Conservation (phyloP, 306 rosid genomes). For the Benincasa hispida region DNA sequence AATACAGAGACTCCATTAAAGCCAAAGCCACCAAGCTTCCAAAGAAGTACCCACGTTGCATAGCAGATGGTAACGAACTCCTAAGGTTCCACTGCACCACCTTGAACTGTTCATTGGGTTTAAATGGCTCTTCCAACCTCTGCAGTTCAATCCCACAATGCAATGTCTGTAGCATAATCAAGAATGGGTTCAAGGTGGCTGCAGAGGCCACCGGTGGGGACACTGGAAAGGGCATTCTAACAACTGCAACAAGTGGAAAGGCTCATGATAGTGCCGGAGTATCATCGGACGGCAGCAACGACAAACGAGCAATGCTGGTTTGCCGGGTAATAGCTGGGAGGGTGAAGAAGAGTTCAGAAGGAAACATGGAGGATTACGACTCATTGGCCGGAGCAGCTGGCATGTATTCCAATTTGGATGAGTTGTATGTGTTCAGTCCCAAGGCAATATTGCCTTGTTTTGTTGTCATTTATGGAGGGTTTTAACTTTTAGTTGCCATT, state of each 20-base stretch:
- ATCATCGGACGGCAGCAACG: constrained; percentile 14
- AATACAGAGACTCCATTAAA: constrained; percentile 76
- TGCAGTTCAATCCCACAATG: constrained; percentile 69
- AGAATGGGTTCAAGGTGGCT: constrained; percentile 43
- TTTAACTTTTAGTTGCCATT: constrained; percentile 19
- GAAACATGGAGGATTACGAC: constrained; percentile 61
- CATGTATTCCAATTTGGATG: constrained; percentile 79
- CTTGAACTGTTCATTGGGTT: constrained; percentile 65
- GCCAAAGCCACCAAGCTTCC: constrained; percentile 59
- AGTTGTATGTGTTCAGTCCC: constrained; percentile 63
- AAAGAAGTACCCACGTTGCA: constrained; percentile 80
- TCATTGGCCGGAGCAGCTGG: constrained; percentile 68
- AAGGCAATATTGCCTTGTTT: constrained; percentile 94
- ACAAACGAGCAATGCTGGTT: constrained; percentile 83
- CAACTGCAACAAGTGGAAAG: constrained; percentile 83
- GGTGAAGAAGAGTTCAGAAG: constrained; percentile 73
- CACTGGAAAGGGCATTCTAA: constrained; percentile 43
- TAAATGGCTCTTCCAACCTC: constrained; percentile 70
- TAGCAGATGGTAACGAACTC: constrained; percentile 90
- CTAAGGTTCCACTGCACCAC: constrained; percentile 86
- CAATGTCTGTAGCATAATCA: constrained; percentile 60
- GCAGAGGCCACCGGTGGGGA: constrained; percentile 17
- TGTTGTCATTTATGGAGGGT: constrained; percentile 80
- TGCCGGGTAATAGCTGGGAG: constrained; percentile 96
- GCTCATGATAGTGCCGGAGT: constrained; percentile 61